Base-by-base conservation (phyloP, 768 basidiomycete genomes). In the Leccinum arenicola region DNA sequence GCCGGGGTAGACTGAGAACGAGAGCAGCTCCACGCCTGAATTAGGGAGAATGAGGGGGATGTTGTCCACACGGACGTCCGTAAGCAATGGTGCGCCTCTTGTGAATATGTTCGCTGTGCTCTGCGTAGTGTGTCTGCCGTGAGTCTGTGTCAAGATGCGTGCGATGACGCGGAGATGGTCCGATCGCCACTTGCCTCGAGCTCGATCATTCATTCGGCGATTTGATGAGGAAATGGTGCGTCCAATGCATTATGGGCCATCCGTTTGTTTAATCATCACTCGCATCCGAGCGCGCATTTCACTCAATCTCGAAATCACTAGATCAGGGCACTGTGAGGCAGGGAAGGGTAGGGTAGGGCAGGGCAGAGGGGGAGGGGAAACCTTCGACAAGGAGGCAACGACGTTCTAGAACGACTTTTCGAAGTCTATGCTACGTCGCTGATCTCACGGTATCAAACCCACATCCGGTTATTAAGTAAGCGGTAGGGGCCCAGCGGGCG, bases 1-100 rank as follows among this genome's bases (percentile, higher is more conserved):
- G 36, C n/a, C n/a, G n/a, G 71, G 73, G 58, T 67, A 72, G 27
- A 68, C 65, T 33, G 73, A 75, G 27, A 75, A 65, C 43, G 75
- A 74, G 19, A 75, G 67, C 9, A 57, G 62, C 54, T 65, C 71
- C 11, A 53, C 49, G 29, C 48, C n/a, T 12, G 66, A 55, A 19
- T 56, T 61, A 31, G 73, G 69, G 8, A 74, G 57, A 48, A 66
- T 56, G 29, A 74, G 50, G 48, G 71, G 68, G 8, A 75, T 40
- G 10, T 66, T 64, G 61, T 76, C 75, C 12, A 75, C 58, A 33
- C 69, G 74, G 50, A 75, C 63, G 17, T 73, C 72, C 25, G 66
- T 54, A 33, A 75, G 70, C n/a, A 66, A 45, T 4, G 74, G 74
- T 3, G 67, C 72, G 1, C 74, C 74, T 19, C 61, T 61, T 19